Evolutionary conservation across 257 asterid species (phyloP).

Genomic region (Eucommia ulmoides): DNA sequence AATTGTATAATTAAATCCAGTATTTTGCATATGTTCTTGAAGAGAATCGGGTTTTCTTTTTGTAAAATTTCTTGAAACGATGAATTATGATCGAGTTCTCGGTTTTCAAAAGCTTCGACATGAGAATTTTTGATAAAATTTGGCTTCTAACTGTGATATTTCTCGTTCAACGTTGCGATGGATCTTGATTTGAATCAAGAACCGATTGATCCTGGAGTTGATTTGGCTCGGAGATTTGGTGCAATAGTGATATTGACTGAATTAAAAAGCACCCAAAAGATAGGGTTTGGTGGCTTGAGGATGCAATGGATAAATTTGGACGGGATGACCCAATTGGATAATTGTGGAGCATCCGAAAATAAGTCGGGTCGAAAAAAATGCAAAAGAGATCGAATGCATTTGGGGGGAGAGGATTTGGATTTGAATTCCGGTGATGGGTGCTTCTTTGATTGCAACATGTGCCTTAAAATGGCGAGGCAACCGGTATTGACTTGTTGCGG

Average conservation of each 20-base stretch:
- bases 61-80: too few species aligned
- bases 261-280: neutral
- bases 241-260: neutral
- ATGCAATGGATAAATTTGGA: neutral
- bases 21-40: too few species aligned
- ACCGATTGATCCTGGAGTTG: neutral
- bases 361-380: neutral
- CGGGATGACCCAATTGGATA: neutral
- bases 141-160: too few species aligned
- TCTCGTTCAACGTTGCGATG: too few species aligned
- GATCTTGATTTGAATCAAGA: constrained; percentile 1
- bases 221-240: neutral
- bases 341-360: neutral
- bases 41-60: too few species aligned
- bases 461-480: constrained; percentile 58
- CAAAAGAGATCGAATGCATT: neutral
- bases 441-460: constrained; percentile 60
- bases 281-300: neutral
- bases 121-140: too few species aligned
- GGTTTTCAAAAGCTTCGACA: too few species aligned
- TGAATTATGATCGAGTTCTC: too few species aligned
- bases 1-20: too few species aligned
- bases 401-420: neutral
- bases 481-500: constrained; percentile 69
- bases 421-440: constrained; percentile 17